Evolutionary conservation across 495 filamentous ascomycete species (phyloP).

Genomic region (Parmelia sp.): DNA sequence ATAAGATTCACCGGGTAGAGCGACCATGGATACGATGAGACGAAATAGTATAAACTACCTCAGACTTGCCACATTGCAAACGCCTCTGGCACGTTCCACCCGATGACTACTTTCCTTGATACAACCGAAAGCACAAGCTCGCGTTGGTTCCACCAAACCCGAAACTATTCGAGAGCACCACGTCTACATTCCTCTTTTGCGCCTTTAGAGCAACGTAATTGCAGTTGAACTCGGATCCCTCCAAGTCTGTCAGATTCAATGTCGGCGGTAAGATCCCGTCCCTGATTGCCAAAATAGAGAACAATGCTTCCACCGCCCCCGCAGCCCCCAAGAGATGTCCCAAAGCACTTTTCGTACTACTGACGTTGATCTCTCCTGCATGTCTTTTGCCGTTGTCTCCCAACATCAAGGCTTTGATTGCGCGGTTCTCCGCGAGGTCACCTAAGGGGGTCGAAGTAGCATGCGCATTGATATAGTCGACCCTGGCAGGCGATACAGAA

Average conservation of each 20-base stretch:
- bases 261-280: conserved; percentile 81
- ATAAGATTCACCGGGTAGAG: conserved; percentile 1
- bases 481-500: conserved; percentile 53
- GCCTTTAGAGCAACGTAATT: conserved; percentile 74
- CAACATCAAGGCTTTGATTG: conserved; percentile 72
- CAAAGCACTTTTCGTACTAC: conserved; percentile 88
- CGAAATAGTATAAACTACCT: not conserved
- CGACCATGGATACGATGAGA: not conserved
- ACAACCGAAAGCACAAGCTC: conserved; percentile 69
- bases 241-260: conserved; percentile 66
- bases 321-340: conserved; percentile 90
- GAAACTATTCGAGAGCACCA: conserved; percentile 90
- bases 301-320: conserved; percentile 81
- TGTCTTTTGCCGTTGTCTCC: conserved; percentile 58
- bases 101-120: not conserved
- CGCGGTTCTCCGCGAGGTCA: conserved; percentile 79
- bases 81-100: not conserved
- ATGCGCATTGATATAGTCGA: conserved; percentile 95
- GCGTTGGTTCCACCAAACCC: conserved; percentile 98
- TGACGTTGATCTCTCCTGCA: conserved; percentile 69
- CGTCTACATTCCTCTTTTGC: conserved; percentile 63
- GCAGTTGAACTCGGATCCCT: conserved; percentile 62
- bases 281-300: conserved; percentile 69
- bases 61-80: not conserved
- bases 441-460: conserved; percentile 82